Percentiles rank a stretch among this genome's conserved stretches.
phyloP scores from a whole-genome alignment of 352 stramenopile genomes.

The Thalassiosira mediterranea region DNA sequence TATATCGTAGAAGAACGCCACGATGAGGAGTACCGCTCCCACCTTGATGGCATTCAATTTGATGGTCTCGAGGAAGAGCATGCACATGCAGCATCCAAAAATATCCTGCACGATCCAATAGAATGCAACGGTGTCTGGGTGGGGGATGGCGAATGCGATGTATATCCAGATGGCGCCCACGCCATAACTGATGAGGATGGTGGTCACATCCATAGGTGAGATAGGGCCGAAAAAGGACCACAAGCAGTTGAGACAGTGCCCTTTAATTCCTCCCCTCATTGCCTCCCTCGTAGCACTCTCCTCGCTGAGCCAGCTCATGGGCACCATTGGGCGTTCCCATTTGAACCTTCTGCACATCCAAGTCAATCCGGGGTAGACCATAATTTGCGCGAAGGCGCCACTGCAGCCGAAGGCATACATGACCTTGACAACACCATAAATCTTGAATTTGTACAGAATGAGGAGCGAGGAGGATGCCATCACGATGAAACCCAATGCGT shows the following conservation, averaged over 20 bases:
- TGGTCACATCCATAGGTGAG: slow-evolving; percentile 45
- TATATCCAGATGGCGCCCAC: slow-evolving; percentile 66
- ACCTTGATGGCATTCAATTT: slow-evolving; percentile 92
- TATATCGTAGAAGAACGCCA: slow-evolving; percentile 95
- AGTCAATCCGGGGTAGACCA: slow-evolving; percentile 66
- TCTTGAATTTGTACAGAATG: slow-evolving; percentile 90
- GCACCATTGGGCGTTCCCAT: slow-evolving; percentile 27
- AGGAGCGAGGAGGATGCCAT: slow-evolving; percentile 90
- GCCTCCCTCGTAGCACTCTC: slow-evolving; percentile 24
- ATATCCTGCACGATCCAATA: slow-evolving; percentile 92
- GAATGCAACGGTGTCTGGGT: slow-evolving; percentile 81
- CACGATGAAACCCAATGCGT: slow-evolving; percentile 90
- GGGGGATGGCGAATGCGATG: slow-evolving; percentile 81
- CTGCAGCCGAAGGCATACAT: slow-evolving; percentile 86
- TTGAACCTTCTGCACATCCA: slow-evolving; percentile 17
- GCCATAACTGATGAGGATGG: slow-evolving; percentile 46
- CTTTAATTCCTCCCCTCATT: slow-evolving; percentile 20
- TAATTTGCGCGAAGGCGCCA: slow-evolving; percentile 72
- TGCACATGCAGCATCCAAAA: slow-evolving; percentile 92
- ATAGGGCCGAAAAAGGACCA: slow-evolving; percentile 44
- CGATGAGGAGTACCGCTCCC: slow-evolving; percentile 89
- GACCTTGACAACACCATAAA: slow-evolving; percentile 88
- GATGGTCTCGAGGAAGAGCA: slow-evolving; percentile 91
- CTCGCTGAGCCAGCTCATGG: slow-evolving; percentile 37
- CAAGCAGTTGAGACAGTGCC: slow-evolving; percentile 34